Evolutionary conservation across 495 filamentous ascomycete species (phyloP), one percentile per base, ranked within the genome.

Genomic region (Lophium mytilinum): DNA sequence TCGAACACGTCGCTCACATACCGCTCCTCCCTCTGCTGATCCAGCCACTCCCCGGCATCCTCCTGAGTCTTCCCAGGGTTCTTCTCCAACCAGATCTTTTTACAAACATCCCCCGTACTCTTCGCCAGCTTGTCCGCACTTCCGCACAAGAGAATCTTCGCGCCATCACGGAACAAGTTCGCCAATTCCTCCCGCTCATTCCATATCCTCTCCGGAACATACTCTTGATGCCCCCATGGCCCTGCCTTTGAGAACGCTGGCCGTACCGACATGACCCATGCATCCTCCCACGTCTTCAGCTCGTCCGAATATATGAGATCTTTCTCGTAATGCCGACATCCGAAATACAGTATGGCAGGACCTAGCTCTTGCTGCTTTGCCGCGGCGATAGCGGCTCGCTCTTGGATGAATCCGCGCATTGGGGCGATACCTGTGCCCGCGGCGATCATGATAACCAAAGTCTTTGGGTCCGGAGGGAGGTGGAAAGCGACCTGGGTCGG

Each of bases 381-480:
- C 0, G 75, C 76, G 14, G 70, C 73, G 19, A 82, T 72, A 63
- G 74, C 74, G 0, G 79, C 46, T 9, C 87, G 77, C 57, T 95
- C 84, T 76, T 85, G 83, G 17, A 93, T 73, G 56, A 96, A 76
- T 1, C 86, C 81, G 0, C 90, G 82, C 65, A 96, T 83, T 0
- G 93, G 93, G 1, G 93, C 93, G 33, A 98, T 72, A 8, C 93
- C 93, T 0, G 93, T 96, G 12, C 93, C 93, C 0, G 93, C 85
- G 1, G 83, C 90, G 33, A 96, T 81, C 66, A 94, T 80, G 40
- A 98, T 73, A 1, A 62, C 43, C n/a, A 53, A 49, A 2, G 17
- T 52, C 34, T 11, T 46, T 11, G 45, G 51, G 39, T 63, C 40
- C 47, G 21, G 4, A 1, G 60, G 60, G 11, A 63, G 56, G 37